Conservation (phyloP, 2,329 filamentous ascomycete genomes). For the Fusarium sambucinum region DNA sequence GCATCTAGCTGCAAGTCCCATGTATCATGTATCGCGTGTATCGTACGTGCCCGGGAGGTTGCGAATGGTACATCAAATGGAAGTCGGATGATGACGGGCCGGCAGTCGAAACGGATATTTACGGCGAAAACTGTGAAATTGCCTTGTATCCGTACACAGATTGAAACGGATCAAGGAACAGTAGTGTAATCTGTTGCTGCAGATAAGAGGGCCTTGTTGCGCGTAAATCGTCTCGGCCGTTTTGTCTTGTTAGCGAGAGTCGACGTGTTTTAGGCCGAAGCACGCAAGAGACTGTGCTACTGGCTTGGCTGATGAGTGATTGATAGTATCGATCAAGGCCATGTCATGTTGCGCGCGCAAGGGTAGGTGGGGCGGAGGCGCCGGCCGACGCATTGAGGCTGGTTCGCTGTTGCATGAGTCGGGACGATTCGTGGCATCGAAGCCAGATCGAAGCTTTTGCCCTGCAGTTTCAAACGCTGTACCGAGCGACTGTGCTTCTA, state of each 20-base stretch:
- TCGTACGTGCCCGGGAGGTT: slow-evolving; percentile 44
- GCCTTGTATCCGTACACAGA: neutral
- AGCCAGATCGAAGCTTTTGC: slow-evolving; percentile 49
- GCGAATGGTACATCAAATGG: slow-evolving; percentile 32
- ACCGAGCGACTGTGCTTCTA: slow-evolving; percentile 33
- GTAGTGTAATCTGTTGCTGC: slow-evolving; percentile 1
- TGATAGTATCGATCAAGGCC: slow-evolving; percentile 19
- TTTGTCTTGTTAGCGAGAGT: slow-evolving; percentile 27
- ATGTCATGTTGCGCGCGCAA: slow-evolving; percentile 11
- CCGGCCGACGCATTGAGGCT: slow-evolving; percentile 40
- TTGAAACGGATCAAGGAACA: slow-evolving; percentile 3
- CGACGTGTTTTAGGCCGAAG: slow-evolving; percentile 18
- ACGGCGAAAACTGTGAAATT: slow-evolving; percentile 8
- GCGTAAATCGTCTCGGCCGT: slow-evolving; percentile 22
- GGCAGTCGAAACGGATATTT: slow-evolving; percentile 18
- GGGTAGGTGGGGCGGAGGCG: slow-evolving; percentile 43
- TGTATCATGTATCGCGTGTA: slow-evolving; percentile 32
- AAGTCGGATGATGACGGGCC: slow-evolving; percentile 31
- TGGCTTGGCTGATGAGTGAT: slow-evolving; percentile 1
- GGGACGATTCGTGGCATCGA: slow-evolving; percentile 48
- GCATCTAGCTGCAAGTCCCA: slow-evolving; percentile 29
- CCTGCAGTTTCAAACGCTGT: slow-evolving; percentile 33
- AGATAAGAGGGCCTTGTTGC: slow-evolving; percentile 23
- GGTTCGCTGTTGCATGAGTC: slow-evolving; percentile 31
- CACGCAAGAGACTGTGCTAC: slow-evolving; percentile 25